Conservation (phyloP, 306 rosid species). For the Amphicarpaea edgeworthii region DNA sequence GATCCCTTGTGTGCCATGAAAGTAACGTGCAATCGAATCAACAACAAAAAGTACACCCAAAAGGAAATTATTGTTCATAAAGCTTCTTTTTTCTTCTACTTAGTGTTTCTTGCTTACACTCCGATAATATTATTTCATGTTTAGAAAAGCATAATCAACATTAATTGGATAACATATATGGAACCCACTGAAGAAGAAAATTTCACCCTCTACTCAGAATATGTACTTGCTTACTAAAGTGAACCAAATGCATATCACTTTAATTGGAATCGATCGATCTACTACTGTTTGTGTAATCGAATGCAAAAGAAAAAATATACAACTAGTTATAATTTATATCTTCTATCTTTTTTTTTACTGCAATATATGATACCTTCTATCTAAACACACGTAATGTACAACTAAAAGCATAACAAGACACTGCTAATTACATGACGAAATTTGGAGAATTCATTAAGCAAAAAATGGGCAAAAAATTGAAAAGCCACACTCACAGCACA, state of each 20-base stretch:
- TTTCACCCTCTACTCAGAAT: neutral
- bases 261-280: neutral
- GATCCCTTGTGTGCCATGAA: conserved; percentile 26
- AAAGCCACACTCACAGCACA: neutral
- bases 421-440: neutral
- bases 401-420: neutral
- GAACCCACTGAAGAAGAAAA: neutral
- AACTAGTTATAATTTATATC: no score
- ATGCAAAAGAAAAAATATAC: no score
- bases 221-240: neutral
- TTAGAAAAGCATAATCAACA: neutral
- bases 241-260: conserved; percentile 1
- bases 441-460: conserved; percentile 5
- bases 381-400: neutral
- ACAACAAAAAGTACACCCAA: conserved; percentile 10
- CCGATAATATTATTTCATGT: neutral
- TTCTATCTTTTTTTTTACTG: no score
- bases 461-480: neutral
- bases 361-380: no score
- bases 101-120: conserved; percentile 9
- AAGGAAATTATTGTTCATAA: conserved; percentile 6
- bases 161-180: neutral
- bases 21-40: conserved; percentile 36
- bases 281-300: neutral
- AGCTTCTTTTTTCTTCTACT: neutral